Conservation (phyloP, 352 stramenopile genomes). For the Pythium grandisporangium region DNA sequence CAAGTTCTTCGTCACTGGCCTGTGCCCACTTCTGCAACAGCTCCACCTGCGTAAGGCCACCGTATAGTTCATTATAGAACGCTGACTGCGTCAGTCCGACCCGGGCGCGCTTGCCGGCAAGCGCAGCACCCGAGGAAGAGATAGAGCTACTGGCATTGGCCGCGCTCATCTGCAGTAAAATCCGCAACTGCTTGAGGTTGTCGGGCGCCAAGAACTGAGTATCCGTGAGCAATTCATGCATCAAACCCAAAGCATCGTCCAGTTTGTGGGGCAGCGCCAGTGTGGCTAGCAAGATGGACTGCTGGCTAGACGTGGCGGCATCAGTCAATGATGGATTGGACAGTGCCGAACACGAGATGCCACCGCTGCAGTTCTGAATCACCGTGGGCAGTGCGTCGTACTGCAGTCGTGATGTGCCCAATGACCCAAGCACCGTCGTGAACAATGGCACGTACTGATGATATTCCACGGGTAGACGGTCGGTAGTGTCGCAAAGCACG, state of each 20-base stretch:
- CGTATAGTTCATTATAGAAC: constrained; percentile 59
- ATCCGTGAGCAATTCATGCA: constrained; percentile 56
- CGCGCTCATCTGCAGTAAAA: constrained; percentile 64
- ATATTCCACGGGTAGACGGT: constrained; percentile 40
- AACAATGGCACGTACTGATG: constrained; percentile 64
- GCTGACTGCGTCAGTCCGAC: constrained; percentile 40
- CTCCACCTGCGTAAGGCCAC: constrained; percentile 64
- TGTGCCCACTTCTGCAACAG: constrained; percentile 66
- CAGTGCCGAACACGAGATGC: constrained; percentile 51
- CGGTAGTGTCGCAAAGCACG: constrained; percentile 49
- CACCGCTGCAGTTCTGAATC: constrained; percentile 70
- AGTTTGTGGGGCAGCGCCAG: constrained; percentile 74
- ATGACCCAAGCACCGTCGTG: constrained; percentile 51
- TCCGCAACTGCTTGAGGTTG: constrained; percentile 66
- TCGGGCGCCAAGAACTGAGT: constrained; percentile 64
- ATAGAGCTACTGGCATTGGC: constrained; percentile 61
- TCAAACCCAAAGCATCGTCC: constrained; percentile 40
- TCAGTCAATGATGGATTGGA: constrained; percentile 46
- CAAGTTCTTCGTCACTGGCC: constrained; percentile 57
- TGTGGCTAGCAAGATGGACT: constrained; percentile 53
- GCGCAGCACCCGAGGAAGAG: constrained; percentile 51
- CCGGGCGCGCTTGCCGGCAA: constrained; percentile 49
- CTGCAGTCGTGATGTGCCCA: constrained; percentile 56
- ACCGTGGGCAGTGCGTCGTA: constrained; percentile 66
- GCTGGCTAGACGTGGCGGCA: constrained; percentile 24